Evolutionary conservation across 352 stramenopile species (phyloP).

Genomic region (Pseudoperonospora humuli): DNA sequence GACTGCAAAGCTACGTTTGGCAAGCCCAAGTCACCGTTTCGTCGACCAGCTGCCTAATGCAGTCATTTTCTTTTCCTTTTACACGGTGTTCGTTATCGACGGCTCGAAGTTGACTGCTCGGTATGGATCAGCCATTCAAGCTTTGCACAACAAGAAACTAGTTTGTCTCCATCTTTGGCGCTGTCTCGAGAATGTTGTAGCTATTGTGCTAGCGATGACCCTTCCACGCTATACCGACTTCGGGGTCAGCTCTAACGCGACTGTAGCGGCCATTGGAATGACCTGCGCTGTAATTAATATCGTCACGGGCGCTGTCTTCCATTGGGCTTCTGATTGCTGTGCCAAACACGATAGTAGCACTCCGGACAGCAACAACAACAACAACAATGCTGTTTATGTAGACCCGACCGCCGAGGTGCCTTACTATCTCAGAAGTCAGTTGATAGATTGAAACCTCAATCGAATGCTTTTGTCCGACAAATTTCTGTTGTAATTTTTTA

Average conservation of each 20-base stretch:
- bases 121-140: slow-evolving; percentile 24
- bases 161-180: slow-evolving; percentile 44
- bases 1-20: slow-evolving; percentile 28
- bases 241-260: slow-evolving; percentile 29
- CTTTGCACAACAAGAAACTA: slow-evolving; percentile 32
- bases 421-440: slow-evolving; percentile 7
- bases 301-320: slow-evolving; percentile 23
- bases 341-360: not conserved
- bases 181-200: slow-evolving; percentile 42
- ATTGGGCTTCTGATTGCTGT: slow-evolving; percentile 4
- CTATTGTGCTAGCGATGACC: slow-evolving; percentile 29
- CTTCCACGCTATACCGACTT: slow-evolving; percentile 59
- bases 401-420: not conserved
- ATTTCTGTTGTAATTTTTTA: slow-evolving; percentile 9
- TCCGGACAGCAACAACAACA: not conserved
- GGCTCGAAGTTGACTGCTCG: slow-evolving; percentile 32
- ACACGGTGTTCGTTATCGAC: slow-evolving; percentile 53
- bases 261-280: slow-evolving; percentile 28
- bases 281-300: slow-evolving; percentile 35
- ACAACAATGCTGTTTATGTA: not conserved
- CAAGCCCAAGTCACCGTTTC: slow-evolving; percentile 26
- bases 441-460: not conserved
- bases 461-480: slow-evolving; percentile 15
- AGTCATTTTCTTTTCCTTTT: slow-evolving; percentile 60
- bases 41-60: slow-evolving; percentile 35